Base-by-base conservation (phyloP, 805 yeast species). In the Spathaspora hagerdaliae region DNA sequence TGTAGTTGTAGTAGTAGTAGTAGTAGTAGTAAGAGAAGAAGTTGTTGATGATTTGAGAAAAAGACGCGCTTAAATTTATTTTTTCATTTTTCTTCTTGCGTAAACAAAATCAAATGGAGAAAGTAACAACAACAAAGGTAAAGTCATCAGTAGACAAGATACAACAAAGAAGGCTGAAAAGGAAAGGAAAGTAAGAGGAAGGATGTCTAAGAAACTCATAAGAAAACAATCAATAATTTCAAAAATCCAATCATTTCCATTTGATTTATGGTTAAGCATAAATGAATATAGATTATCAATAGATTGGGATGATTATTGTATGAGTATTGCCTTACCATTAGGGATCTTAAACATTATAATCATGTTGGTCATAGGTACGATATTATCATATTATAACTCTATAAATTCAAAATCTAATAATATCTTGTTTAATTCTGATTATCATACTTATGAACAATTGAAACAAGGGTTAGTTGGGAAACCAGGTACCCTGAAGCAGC, bases 251-350 rank as follows among this genome's bases (percentile, higher is more conserved):
- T 52, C 61, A 14, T 66, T 59, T 42, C 77, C 77, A 5, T 62
- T 68, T 35, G 77, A 72, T 42, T 45, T 64, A 29, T 59, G 61
- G 40, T 58, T 72, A 6, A 64, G 60, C 44, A 27, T 65, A 41
- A 67, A 71, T 44, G 77, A 72, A 46, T 33, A 57, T n/a, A 49
- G 63, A 19, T 49, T 64, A 14, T 65, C 73, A 4, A 67, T 72
- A 12, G 75, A 70, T 31, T 71, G 75, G 76, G 75, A 72, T 47
- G 64, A 61, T 34, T 64, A 66, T 45, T 50, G 61, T 26, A 51
- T 55, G 5, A 51, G 64, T 2, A 42, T 63, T 2, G 66, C 70
- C 5, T 45, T 68, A n/a, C 69, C 70, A 1, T 36, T 59, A 9
- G 73, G 49, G 3, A 46, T 55, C 6, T 33, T 47, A 8, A 47